A percentile compares a stretch with the other conserved stretches of the same genome.
These are phyloP conservation scores for Exophiala alcalophila DNA, from an alignment of 2,329 filamentous ascomycete genomes.

Conservation along the genomic window DNA sequence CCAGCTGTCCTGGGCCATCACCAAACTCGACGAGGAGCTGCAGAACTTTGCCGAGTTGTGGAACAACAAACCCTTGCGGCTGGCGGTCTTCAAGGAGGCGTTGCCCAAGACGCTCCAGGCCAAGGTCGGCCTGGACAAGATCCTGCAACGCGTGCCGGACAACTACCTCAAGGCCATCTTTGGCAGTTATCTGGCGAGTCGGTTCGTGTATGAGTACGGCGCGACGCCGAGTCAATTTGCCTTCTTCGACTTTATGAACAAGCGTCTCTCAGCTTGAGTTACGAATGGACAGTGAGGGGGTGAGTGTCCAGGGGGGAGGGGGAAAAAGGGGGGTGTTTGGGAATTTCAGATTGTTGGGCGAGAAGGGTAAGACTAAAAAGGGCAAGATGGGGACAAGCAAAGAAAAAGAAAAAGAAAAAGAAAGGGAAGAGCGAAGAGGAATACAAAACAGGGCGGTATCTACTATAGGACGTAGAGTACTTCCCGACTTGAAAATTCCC, in stretches of 20 bases:
- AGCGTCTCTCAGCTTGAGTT: slow-evolving; percentile 20
- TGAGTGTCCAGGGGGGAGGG: not conserved
- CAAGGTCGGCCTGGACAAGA: slow-evolving; percentile 86
- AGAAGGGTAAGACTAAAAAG: not conserved
- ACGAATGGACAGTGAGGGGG: slow-evolving; percentile 13
- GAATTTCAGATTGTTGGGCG: not conserved
- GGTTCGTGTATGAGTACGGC: slow-evolving; percentile 95
- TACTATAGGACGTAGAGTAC: no score
- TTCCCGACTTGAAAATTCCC: no score
- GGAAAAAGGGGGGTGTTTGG: not conserved
- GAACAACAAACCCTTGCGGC: slow-evolving; percentile 74
- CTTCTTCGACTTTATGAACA: slow-evolving; percentile 78
- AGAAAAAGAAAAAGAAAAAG: not conserved
- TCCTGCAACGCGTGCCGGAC: slow-evolving; percentile 81
- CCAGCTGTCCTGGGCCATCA: slow-evolving; percentile 86
- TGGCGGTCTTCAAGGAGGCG: slow-evolving; percentile 77
- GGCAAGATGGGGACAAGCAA: not conserved
- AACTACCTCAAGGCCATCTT: slow-evolving; percentile 93
- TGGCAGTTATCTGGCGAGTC: slow-evolving; percentile 87
- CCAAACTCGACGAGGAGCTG: slow-evolving; percentile 92
- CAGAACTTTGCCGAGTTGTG: slow-evolving; percentile 83
- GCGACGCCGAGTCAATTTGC: slow-evolving; percentile 92
- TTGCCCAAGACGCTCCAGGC: slow-evolving; percentile 78
- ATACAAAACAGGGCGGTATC: no score
- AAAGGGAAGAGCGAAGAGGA: slow-evolving; percentile 3